Conservation (phyloP, 2,329 filamentous ascomycete genomes). For the Metarhizium brunneum region DNA sequence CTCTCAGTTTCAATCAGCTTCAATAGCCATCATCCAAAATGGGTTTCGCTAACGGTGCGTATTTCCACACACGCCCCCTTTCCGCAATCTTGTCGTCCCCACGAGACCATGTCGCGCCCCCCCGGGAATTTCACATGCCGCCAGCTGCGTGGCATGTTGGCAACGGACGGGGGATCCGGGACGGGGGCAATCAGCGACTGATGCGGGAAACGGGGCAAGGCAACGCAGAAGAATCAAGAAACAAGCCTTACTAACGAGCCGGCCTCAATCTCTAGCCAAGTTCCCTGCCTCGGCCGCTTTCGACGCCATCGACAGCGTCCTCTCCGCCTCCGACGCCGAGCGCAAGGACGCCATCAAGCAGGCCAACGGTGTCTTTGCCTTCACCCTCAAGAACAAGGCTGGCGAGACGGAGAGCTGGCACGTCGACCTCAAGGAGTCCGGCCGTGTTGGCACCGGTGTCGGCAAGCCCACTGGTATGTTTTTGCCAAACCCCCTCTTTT, state of each 20-base stretch:
- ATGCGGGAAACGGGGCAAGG: background rate
- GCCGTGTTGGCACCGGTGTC: constrained; percentile 68
- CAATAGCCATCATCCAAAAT: constrained; percentile 33
- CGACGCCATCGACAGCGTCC: constrained; percentile 70
- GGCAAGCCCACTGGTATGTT: constrained; percentile 73
- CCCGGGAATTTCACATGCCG: background rate
- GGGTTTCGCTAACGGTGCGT: constrained; percentile 62
- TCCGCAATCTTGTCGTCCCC: too few relatives aligned
- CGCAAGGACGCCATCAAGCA: constrained; percentile 84
- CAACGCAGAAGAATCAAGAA: too few relatives aligned
- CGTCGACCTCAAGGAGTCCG: constrained; percentile 89
- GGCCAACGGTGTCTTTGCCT: constrained; percentile 79
- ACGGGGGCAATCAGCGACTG: background rate
- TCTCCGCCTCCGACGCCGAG: constrained; percentile 60
- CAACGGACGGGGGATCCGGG: background rate
- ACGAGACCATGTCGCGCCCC: background rate
- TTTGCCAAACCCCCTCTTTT: background rate
- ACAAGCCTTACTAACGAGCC: too few relatives aligned
- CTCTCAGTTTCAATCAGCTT: background rate
- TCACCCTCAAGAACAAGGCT: constrained; percentile 80
- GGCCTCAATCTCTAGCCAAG: constrained; percentile 43
- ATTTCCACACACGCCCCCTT: background rate
- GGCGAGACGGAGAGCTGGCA: constrained; percentile 83
- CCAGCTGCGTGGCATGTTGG: background rate
- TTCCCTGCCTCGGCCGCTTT: constrained; percentile 91